These are phyloP conservation scores for Solanum gracilifrons DNA, from an alignment of 257 asterid genomes.

Conservation along the genomic window DNA sequence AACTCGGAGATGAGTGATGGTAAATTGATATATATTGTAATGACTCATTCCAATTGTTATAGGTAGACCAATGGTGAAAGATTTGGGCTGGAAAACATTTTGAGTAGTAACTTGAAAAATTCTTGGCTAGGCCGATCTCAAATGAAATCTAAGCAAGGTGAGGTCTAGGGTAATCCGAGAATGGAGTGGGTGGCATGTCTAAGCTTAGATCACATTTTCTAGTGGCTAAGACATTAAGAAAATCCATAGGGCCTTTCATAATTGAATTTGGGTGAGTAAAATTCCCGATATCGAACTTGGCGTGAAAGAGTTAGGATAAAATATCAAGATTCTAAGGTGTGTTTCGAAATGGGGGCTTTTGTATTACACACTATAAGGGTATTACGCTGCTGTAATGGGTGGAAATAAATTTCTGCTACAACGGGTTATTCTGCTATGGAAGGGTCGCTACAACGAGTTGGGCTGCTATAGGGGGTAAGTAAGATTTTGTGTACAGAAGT, in stretches of 20 bases:
- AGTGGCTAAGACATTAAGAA: not conserved
- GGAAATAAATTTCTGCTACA: no score
- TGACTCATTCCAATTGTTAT: not conserved
- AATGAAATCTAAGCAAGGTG: not conserved
- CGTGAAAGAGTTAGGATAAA: no score
- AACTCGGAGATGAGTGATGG: not conserved
- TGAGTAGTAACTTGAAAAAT: not conserved
- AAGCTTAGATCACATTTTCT: not conserved
- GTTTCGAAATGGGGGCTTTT: not conserved
- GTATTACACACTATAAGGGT: not conserved
- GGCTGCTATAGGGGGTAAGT: not conserved
- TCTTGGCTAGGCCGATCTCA: not conserved
- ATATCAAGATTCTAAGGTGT: not conserved
- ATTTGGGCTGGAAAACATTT: not conserved
- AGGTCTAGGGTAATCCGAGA: not conserved
- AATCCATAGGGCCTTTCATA: not conserved
- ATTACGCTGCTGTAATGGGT: rapidly evolving
- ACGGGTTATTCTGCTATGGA: not conserved
- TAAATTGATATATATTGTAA: no score
- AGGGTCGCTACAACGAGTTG: not conserved
- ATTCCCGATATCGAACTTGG: not conserved
- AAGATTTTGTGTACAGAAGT: no score
- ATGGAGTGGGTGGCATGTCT: not conserved
- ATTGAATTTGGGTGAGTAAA: not conserved
- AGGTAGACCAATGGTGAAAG: not conserved